Percentiles rank a stretch among this genome's conserved stretches.
Conservation (phyloP, 1,284 basidiomycete species). For the Ceratobasidium sp. region DNA sequence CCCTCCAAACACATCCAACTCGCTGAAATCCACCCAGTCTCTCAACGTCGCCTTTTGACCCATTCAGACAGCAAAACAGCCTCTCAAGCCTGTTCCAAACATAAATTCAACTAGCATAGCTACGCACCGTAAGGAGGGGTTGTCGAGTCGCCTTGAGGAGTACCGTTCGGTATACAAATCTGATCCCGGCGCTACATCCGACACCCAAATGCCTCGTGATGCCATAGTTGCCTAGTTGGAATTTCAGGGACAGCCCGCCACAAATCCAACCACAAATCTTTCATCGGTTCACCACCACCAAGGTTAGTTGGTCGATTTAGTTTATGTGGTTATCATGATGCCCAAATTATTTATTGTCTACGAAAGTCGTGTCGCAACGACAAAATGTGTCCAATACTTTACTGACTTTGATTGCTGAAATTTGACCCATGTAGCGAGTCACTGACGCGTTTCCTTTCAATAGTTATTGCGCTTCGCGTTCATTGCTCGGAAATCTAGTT, state of each 20-base stretch:
- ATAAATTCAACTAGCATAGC: constrained; percentile 17
- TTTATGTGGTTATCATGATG: constrained; percentile 13
- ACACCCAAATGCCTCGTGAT: not conserved
- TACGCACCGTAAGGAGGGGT: constrained; percentile 32
- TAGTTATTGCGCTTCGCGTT: no score
- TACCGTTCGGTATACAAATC: constrained; percentile 27
- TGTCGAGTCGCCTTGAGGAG: constrained; percentile 28
- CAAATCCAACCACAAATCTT: not conserved
- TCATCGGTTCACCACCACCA: not conserved
- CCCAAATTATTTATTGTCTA: constrained; percentile 41
- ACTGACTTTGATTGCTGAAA: constrained; percentile 19
- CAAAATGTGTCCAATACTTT: constrained; percentile 25
- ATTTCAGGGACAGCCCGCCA: constrained; percentile 9
- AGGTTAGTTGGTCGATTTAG: not conserved
- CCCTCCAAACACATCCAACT: constrained; percentile 16
- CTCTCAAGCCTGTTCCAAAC: not conserved
- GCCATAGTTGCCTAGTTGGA: not conserved
- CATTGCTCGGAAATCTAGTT: no score
- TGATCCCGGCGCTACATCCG: constrained; percentile 26
- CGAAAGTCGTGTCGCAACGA: constrained; percentile 35
- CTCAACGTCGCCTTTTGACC: not conserved
- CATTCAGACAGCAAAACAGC: not conserved
- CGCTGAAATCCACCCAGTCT: not conserved
- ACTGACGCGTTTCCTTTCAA: constrained; percentile 14
- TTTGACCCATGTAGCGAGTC: not conserved